Percentiles rank a stretch among this genome's conserved stretches.
Conservation (phyloP, 441 rosid species). For the Isatis lusitanica region DNA sequence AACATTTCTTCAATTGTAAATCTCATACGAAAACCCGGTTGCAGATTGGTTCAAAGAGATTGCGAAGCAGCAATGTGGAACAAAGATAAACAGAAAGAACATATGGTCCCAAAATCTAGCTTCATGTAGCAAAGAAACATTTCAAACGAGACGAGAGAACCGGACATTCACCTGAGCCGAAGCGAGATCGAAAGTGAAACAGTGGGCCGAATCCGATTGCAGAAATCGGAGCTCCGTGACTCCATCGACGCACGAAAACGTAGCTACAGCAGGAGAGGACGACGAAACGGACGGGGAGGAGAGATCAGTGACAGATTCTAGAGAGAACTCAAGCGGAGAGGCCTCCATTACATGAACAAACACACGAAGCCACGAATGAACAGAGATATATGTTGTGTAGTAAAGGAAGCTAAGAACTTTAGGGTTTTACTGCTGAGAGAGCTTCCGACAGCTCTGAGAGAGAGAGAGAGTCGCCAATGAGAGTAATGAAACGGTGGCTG, state of each 20-base stretch:
- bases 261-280: conserved; percentile 46
- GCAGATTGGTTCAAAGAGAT: not conserved
- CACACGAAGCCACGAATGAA: not conserved
- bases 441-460: conserved; percentile 5
- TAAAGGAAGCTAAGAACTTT: conserved; percentile 10
- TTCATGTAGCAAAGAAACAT: conserved; percentile 5
- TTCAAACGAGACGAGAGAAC: not conserved
- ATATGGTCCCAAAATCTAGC: not conserved
- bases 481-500: not conserved
- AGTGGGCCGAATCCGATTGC: conserved; percentile 41
- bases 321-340: conserved; percentile 46
- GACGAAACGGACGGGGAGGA: conserved; percentile 42
- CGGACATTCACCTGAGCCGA: conserved; percentile 51
- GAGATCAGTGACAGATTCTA: conserved; percentile 59
- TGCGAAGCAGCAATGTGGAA: not conserved
- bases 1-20: not conserved
- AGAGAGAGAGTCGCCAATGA: conserved; percentile 11
- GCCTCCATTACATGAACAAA: conserved; percentile 26
- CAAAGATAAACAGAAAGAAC: not conserved
- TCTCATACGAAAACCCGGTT: not conserved
- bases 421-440: conserved; percentile 34
- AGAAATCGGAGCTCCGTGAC: conserved; percentile 57
- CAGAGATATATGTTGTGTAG: not conserved
- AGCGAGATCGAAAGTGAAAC: conserved; percentile 45
- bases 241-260: conserved; percentile 49